Base-by-base conservation (phyloP, 257 asterid genomes). In the Solanum tarijense region DNA sequence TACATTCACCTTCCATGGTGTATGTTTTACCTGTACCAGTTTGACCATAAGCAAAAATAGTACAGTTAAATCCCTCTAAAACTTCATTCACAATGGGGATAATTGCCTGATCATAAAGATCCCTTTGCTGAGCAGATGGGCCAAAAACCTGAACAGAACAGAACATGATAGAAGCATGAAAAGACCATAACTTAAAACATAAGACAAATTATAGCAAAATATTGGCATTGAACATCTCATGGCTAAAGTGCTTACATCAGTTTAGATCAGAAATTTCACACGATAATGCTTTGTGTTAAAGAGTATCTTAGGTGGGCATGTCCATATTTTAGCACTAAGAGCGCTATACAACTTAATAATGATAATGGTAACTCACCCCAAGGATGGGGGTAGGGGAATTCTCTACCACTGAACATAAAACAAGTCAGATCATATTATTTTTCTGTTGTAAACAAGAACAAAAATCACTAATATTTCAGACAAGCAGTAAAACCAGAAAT, bases 1-100 rank as follows among this genome's bases (percentile, higher is more conserved):
- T 94, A 84, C 98, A 93, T 90, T 95, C 98, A 71, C 98, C 98
- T 90, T 95, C 98, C 98, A 96, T 96, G 41, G 98, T 96, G 89
- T 93, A 95, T 5, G 98, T 96, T 88, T 95, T 96, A 23, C 98
- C 98, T 0, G 98, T 96, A 76, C 98, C 98, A n/a, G 98, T 96
- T 88, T 95, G 98, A 78, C 98, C 98, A 89, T 96, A 95, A 41
- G 98, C 98, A 86, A 96, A 96, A 29, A 95, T 96, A 9, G 98
- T 96, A 84, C 98, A 96, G 90, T 96, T 95, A 90, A 95, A 96
- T 38, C 98, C 98, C 89, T 95, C 98, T 89, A 96, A 85, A 14
- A 96, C 98, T 89, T 96, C 98, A 87, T 95, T 88, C 35, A 96
- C 98, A 68, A 96, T 94, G 9, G 98, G 98, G 9, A 95, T 90